A percentile compares a stretch with the other conserved stretches of the same genome.
phyloP scores from a whole-genome alignment of 495 filamentous ascomycete species.

The Neurospora sp. region DNA sequence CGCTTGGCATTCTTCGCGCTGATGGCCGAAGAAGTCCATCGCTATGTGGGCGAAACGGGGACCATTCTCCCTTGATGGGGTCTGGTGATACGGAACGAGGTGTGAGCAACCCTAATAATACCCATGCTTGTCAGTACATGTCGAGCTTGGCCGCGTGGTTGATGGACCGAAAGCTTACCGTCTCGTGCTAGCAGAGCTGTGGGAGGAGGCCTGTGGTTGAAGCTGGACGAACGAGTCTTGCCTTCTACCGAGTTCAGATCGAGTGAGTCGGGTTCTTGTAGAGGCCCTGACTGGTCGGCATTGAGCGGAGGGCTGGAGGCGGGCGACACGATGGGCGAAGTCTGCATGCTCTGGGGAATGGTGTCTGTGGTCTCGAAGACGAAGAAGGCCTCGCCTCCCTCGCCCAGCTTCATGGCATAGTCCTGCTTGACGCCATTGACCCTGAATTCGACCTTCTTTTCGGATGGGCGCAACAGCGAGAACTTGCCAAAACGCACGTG shows the following conservation, averaged over 20 bases:
- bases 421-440: slow-evolving; percentile 89
- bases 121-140: slow-evolving; percentile 4
- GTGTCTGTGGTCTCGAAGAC: slow-evolving; percentile 88
- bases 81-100: slow-evolving; percentile 56
- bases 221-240: slow-evolving; percentile 25
- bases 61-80: slow-evolving; percentile 34
- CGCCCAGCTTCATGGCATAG: slow-evolving; percentile 96
- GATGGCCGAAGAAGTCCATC: slow-evolving; percentile 32
- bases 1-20: slow-evolving; percentile 34
- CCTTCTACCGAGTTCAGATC: slow-evolving; percentile 47
- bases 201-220: slow-evolving; percentile 24
- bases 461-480: slow-evolving; percentile 84
- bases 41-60: slow-evolving; percentile 31
- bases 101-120: slow-evolving; percentile 42
- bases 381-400: slow-evolving; percentile 97
- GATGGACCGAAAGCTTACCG: slow-evolving; percentile 13
- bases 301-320: slow-evolving; percentile 64
- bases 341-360: slow-evolving; percentile 84
- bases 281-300: slow-evolving; percentile 43
- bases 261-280: slow-evolving; percentile 77
- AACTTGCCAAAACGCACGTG: slow-evolving; percentile 99
- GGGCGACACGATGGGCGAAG: slow-evolving; percentile 85
- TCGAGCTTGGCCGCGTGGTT: not conserved
- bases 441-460: slow-evolving; percentile 98
- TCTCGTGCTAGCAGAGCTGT: slow-evolving; percentile 19